Percentiles rank a stretch among this genome's conserved stretches.
phyloP scores from a whole-genome alignment of 75 land plant genomes.

The Isoetes taiwanensis region DNA sequence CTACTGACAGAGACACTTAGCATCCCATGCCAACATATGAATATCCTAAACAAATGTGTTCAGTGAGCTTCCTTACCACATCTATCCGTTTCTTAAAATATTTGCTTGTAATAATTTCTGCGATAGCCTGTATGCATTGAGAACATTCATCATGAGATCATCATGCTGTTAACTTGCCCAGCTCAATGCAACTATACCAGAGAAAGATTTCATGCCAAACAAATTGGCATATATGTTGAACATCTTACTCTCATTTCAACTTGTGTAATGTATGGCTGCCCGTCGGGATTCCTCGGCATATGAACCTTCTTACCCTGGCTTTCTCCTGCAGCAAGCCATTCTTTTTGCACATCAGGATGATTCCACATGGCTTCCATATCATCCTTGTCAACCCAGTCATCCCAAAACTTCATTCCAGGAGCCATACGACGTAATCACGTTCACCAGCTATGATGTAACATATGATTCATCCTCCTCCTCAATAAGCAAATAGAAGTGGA shows the following conservation, averaged over 20 bases:
- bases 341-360: slow-evolving; percentile 48
- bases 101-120: slow-evolving; percentile 45
- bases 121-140: slow-evolving; percentile 86
- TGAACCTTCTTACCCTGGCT: slow-evolving; percentile 60
- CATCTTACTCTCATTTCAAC: slow-evolving; percentile 53
- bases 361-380: slow-evolving; percentile 87
- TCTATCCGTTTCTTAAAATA: slow-evolving; percentile 51
- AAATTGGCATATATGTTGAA: not conserved
- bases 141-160: too few species aligned
- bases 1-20: not conserved
- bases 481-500: too few species aligned
- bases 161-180: not conserved
- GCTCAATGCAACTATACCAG: too few species aligned
- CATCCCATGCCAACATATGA: not conserved
- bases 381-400: slow-evolving; percentile 66
- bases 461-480: too few species aligned
- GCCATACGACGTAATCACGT: too few species aligned
- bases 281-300: slow-evolving; percentile 76
- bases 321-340: slow-evolving; percentile 86
- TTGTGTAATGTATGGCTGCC: slow-evolving; percentile 72
- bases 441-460: too few species aligned
- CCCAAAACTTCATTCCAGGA: slow-evolving; percentile 68
- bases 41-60: not conserved
- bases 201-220: slow-evolving; percentile 4
- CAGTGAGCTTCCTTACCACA: slow-evolving; percentile 30